These are phyloP conservation scores for Candida alai DNA, from an alignment of 805 yeast genomes.

Conservation along the genomic window DNA sequence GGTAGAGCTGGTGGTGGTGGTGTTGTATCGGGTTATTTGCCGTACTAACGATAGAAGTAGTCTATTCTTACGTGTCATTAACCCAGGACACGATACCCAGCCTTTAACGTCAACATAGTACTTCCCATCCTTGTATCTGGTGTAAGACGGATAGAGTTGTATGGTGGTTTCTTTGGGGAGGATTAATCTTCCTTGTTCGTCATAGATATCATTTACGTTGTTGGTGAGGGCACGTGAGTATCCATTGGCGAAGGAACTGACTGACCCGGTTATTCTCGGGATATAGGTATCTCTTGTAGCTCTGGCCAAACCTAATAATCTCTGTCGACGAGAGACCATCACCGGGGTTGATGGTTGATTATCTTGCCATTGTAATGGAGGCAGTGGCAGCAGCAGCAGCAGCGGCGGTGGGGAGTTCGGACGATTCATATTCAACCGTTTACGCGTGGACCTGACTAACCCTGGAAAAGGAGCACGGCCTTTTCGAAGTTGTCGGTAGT, in stretches of 20 bases:
- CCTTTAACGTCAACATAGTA: conserved; percentile 65
- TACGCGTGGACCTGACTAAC: conserved; percentile 7
- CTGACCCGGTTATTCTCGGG: conserved; percentile 47
- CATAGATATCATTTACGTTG: conserved; percentile 23
- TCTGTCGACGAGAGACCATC: conserved; percentile 36
- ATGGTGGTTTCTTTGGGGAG: conserved; percentile 59
- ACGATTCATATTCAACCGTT: conserved; percentile 4
- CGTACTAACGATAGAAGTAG: conserved; percentile 65
- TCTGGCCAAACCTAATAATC: conserved; percentile 47
- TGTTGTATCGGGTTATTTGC: conserved; percentile 51
- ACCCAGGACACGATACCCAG: conserved; percentile 67
- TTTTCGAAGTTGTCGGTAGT: conserved; percentile 25
- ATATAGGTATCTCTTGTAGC: conserved; percentile 55
- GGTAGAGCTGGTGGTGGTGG: conserved; percentile 9
- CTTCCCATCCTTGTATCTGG: conserved; percentile 20
- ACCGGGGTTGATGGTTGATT: not conserved
- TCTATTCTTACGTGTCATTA: conserved; percentile 65
- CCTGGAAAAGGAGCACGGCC: conserved; percentile 15
- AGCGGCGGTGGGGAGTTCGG: not conserved
- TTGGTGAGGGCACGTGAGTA: conserved; percentile 30
- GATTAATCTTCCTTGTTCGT: conserved; percentile 23
- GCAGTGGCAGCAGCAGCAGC: conserved; percentile 2
- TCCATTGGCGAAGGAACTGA: conserved; percentile 46
- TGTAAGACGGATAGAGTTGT: conserved; percentile 42
- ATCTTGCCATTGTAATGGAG: conserved; percentile 2